phyloP scores from a whole-genome alignment of 1,284 basidiomycete species.

The Ceratobasidium sp. region DNA sequence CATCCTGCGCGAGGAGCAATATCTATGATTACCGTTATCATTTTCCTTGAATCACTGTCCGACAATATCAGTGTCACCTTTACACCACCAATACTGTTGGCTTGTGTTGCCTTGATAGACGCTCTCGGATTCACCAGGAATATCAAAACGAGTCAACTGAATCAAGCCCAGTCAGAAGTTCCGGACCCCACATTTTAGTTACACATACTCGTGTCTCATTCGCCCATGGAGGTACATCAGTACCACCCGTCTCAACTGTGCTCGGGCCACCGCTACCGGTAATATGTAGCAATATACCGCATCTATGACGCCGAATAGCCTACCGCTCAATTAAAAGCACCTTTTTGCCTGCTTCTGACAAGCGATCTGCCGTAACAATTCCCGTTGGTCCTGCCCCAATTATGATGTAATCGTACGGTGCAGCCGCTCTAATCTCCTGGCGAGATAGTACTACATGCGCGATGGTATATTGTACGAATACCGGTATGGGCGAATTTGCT shows the following conservation, averaged over 20 bases:
- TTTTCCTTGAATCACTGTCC: too few species aligned
- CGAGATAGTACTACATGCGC: too few species aligned
- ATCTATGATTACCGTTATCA: too few species aligned
- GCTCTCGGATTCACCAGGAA: conserved; percentile 68
- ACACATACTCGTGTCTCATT: conserved; percentile 58
- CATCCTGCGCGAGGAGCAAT: conserved; percentile 53
- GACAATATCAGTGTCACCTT: too few species aligned
- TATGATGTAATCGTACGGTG: conserved; percentile 57
- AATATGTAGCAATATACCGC: neutral
- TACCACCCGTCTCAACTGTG: conserved; percentile 64
- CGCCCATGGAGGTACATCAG: conserved; percentile 62
- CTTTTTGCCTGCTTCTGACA: conserved; percentile 63
- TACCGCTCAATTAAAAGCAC: conserved; percentile 36
- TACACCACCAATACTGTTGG: conserved; percentile 63
- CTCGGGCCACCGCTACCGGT: conserved; percentile 60
- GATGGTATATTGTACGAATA: too few species aligned
- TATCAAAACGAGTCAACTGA: conserved; percentile 69
- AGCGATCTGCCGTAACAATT: conserved; percentile 60
- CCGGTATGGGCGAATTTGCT: too few species aligned
- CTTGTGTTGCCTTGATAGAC: conserved; percentile 58
- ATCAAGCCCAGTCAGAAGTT: neutral
- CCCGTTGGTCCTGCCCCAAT: conserved; percentile 65
- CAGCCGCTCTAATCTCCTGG: too few species aligned
- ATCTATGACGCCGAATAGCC: conserved; percentile 48
- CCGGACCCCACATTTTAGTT: neutral